These are phyloP conservation scores for Pythium brassicae DNA, from an alignment of 352 stramenopile species.

Conservation along the genomic window DNA sequence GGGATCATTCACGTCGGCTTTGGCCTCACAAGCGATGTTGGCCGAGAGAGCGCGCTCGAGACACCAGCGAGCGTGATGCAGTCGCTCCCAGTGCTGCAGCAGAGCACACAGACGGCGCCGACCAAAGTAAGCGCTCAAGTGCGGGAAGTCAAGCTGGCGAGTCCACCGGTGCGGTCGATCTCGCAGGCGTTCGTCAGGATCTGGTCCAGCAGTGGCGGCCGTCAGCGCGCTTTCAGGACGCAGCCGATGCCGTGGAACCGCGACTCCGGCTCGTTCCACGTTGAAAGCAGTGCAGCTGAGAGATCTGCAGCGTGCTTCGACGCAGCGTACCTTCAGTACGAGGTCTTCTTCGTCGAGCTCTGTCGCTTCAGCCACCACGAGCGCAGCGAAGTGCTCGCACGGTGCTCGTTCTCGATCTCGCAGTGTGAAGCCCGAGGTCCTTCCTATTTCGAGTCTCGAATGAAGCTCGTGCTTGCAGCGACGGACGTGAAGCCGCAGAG, in stretches of 20 bases:
- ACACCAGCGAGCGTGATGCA: neutral
- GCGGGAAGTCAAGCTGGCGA: neutral
- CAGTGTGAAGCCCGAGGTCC: neutral
- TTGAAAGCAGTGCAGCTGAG: neutral
- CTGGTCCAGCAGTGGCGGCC: slow-evolving; percentile 11
- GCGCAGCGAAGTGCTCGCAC: slow-evolving; percentile 6
- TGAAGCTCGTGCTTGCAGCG: neutral
- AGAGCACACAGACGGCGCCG: too few species aligned
- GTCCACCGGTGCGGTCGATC: neutral
- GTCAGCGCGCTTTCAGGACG: neutral
- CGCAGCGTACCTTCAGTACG: neutral
- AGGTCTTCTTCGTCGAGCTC: slow-evolving; percentile 13
- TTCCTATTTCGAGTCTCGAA: neutral
- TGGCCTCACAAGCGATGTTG: neutral
- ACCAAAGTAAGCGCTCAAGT: neutral
- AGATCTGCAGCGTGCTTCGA: neutral
- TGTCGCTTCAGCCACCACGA: slow-evolving; percentile 10
- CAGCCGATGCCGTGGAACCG: neutral
- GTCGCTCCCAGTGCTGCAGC: neutral
- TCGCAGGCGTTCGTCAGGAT: slow-evolving; percentile 3
- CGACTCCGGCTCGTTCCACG: neutral
- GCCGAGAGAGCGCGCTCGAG: neutral
- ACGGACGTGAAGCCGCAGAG: neutral
- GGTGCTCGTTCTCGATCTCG: slow-evolving; percentile 4
- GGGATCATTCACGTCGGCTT: neutral